Conservation (phyloP, 768 basidiomycete genomes). For the Termitomyces sp. region DNA sequence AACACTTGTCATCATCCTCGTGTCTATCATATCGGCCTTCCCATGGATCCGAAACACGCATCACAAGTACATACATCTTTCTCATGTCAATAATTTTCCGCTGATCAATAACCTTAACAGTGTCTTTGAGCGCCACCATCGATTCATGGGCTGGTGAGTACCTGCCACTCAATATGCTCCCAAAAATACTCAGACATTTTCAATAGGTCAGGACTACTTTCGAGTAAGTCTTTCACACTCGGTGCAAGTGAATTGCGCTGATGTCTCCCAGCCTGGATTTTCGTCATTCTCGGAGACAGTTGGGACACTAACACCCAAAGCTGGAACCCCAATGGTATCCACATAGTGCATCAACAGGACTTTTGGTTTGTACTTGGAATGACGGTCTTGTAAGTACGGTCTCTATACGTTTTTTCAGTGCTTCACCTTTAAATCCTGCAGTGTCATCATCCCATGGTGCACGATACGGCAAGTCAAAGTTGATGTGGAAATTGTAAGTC, state of each 20-base stretch:
- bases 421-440: slow-evolving; percentile 22
- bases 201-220: slow-evolving; percentile 45
- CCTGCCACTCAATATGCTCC: not conserved
- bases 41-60: slow-evolving; percentile 82
- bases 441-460: slow-evolving; percentile 74
- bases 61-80: slow-evolving; percentile 62
- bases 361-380: slow-evolving; percentile 79
- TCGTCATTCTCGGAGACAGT: slow-evolving; percentile 66
- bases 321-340: slow-evolving; percentile 62
- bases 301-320: slow-evolving; percentile 54
- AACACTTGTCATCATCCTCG: slow-evolving; percentile 55
- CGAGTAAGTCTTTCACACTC: slow-evolving; percentile 41
- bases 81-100: slow-evolving; percentile 1
- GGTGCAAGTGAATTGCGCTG: slow-evolving; percentile 4
- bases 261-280: slow-evolving; percentile 51
- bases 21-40: slow-evolving; percentile 66
- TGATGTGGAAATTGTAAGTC: slow-evolving; percentile 70
- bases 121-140: slow-evolving; percentile 79
- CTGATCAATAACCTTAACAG: slow-evolving; percentile 31
- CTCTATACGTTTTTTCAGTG: slow-evolving; percentile 13
- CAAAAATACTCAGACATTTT: slow-evolving; percentile 5
- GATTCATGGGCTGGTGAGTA: slow-evolving; percentile 76
- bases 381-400: slow-evolving; percentile 60
- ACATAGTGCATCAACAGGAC: slow-evolving; percentile 65
- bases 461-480: slow-evolving; percentile 76